Base-by-base conservation (phyloP, 257 asterid genomes). In the Nicotiana tomentosiformis region DNA sequence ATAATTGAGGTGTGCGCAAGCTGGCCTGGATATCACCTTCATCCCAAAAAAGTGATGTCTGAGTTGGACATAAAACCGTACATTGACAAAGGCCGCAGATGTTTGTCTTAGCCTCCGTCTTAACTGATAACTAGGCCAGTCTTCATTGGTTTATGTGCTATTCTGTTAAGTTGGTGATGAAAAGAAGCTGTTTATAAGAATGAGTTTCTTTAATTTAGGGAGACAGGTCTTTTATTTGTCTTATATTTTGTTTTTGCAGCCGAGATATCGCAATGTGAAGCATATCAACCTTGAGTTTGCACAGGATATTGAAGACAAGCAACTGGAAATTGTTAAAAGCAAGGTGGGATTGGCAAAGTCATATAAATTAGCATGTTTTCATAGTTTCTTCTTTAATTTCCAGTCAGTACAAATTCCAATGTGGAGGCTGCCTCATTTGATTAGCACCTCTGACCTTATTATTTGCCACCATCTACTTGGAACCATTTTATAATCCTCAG, bases 281-380 rank as follows among this genome's bases (percentile, higher is more conserved):
- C 93, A 89, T 80, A 88, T 96, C 86, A 93, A 86, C 91, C 98
- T 96, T 61, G 99, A 96, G 90, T 96, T 96, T 78, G 92, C 95
- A 55, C 97, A 89, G 55, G 96, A 92, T 85, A 85, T 94, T 81
- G 98, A 94, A 85, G 99, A 94, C 87, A 86, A 70, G 84, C 95
- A 94, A 88, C 92, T 96, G 69, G 91, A 93, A 84, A 84, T 83
- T 57, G 87, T 94, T 66, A 94, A 88, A 82, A 88, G 72, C 84
- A 90, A 91, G 98, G 99, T 94, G 81, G 67, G 35, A 32, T 77
- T 69, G 1, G 37, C 10, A 1, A 43, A 43, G 60, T 43, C 60
- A 72, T 57, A 72, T 18, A 39, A n/a, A 72, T 46, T 43, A 72
- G 37, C 33, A 70, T 43, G 60, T 70, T 43, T 29, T 65, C 43